A percentile compares a stretch with the other conserved stretches of the same genome.
phyloP scores from a whole-genome alignment of 2,329 filamentous ascomycete genomes.

The Gyromitra esculenta region DNA sequence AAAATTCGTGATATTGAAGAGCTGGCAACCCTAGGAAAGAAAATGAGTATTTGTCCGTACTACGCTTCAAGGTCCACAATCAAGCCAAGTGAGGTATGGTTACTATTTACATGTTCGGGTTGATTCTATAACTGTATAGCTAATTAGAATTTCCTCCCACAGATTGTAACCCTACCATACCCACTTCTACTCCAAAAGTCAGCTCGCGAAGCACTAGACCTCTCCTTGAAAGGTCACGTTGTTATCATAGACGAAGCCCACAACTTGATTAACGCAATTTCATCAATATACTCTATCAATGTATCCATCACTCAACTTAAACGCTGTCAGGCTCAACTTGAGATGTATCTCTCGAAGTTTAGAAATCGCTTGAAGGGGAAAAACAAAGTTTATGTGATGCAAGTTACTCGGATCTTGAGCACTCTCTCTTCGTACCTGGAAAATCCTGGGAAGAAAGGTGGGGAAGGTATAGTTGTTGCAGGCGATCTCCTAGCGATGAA shows the following conservation, averaged over 20 bases:
- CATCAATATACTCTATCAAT: slow-evolving; percentile 83
- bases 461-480: slow-evolving; percentile 74
- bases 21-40: slow-evolving; percentile 78
- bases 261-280: slow-evolving; percentile 95
- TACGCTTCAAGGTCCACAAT: slow-evolving; percentile 90
- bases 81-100: slow-evolving; percentile 74
- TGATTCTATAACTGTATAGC: background rate
- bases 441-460: slow-evolving; percentile 61
- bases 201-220: slow-evolving; percentile 84
- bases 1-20: slow-evolving; percentile 94
- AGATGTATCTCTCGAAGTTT: slow-evolving; percentile 85
- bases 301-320: slow-evolving; percentile 78
- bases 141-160: slow-evolving; percentile 10
- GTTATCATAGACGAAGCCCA: slow-evolving; percentile 98
- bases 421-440: slow-evolving; percentile 77
- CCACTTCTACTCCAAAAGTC: slow-evolving; percentile 86
- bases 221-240: slow-evolving; percentile 85
- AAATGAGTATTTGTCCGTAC: slow-evolving; percentile 87
- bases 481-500: slow-evolving; percentile 80
- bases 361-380: slow-evolving; percentile 87
- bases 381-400: slow-evolving; percentile 89
- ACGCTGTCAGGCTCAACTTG: slow-evolving; percentile 77
- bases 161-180: slow-evolving; percentile 91
- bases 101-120: background rate
- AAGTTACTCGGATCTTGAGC: slow-evolving; percentile 83